These are phyloP conservation scores for Annulohypoxylon bovei DNA, from an alignment of 495 filamentous ascomycete genomes.

Conservation along the genomic window DNA sequence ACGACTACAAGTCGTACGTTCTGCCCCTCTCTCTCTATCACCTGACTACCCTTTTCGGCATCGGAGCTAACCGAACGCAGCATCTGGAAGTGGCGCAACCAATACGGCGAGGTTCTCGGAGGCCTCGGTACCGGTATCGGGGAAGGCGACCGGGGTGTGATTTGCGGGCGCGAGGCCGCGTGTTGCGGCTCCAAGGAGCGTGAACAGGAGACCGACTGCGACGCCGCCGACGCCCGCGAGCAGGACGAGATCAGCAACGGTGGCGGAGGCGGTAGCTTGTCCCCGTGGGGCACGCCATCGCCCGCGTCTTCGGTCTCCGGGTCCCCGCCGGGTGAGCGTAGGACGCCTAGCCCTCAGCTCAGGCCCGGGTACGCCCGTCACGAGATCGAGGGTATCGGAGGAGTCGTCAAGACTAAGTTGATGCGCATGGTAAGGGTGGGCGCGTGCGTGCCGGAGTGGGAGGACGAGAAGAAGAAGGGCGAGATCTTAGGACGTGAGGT, in stretches of 20 bases:
- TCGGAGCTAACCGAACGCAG: slow-evolving; percentile 47
- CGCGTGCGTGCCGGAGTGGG: slow-evolving; percentile 81
- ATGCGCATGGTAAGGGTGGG: slow-evolving; percentile 80
- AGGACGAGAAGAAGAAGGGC: slow-evolving; percentile 74
- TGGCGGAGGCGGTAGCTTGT: neutral
- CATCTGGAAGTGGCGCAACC: slow-evolving; percentile 87
- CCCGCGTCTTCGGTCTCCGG: slow-evolving; percentile 43
- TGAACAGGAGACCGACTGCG: slow-evolving; percentile 83
- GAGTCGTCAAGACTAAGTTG: slow-evolving; percentile 81
- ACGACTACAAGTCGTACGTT: slow-evolving; percentile 69
- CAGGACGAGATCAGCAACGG: slow-evolving; percentile 24
- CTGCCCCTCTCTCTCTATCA: neutral
- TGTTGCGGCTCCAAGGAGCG: slow-evolving; percentile 78
- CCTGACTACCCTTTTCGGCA: neutral
- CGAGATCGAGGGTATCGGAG: slow-evolving; percentile 89
- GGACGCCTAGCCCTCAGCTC: slow-evolving; percentile 56
- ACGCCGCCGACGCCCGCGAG: slow-evolving; percentile 68
- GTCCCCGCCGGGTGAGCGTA: slow-evolving; percentile 38
- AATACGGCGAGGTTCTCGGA: slow-evolving; percentile 82
- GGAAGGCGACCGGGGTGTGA: slow-evolving; percentile 85
- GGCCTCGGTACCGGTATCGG: slow-evolving; percentile 87
- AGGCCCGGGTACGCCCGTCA: slow-evolving; percentile 78
- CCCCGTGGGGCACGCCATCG: slow-evolving; percentile 40
- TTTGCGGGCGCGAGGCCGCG: slow-evolving; percentile 74
- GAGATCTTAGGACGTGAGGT: slow-evolving; percentile 67